Evolutionary conservation across 805 yeast species (phyloP).

Genomic region (Ogataea allantospora): DNA sequence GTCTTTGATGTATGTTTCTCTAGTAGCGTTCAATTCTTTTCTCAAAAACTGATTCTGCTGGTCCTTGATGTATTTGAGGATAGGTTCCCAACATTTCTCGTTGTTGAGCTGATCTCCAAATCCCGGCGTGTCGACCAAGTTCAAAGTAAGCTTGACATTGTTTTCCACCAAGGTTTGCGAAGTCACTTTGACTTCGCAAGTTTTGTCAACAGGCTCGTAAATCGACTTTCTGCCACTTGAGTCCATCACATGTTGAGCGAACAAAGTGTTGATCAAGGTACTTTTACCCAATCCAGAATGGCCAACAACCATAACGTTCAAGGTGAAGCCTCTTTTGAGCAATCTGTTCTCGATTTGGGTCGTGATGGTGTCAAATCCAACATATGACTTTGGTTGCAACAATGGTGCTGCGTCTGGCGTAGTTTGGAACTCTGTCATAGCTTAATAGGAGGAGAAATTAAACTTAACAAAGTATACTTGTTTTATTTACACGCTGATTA

Average conservation of each 20-base stretch:
- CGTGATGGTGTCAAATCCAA: constrained; percentile 96
- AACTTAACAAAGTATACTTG: constrained; percentile 1
- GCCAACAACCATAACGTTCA: constrained; percentile 92
- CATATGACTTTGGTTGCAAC: constrained; percentile 69
- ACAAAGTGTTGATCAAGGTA: constrained; percentile 86
- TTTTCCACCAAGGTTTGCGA: constrained; percentile 77
- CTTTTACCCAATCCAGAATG: constrained; percentile 93
- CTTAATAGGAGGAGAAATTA: not conserved
- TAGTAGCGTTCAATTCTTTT: constrained; percentile 90
- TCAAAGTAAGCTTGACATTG: constrained; percentile 80
- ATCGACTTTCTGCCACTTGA: constrained; percentile 69
- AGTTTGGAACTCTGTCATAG: constrained; percentile 15
- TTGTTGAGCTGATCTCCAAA: constrained; percentile 96
- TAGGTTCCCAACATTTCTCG: constrained; percentile 96
- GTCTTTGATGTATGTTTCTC: constrained; percentile 80
- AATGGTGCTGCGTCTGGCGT: constrained; percentile 10
- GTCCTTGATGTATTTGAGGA: constrained; percentile 90
- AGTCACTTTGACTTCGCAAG: constrained; percentile 77
- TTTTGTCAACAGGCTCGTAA: constrained; percentile 74
- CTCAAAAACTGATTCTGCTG: constrained; percentile 90
- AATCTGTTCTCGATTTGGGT: constrained; percentile 91
- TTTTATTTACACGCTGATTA: constrained; percentile 13
- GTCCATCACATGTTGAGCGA: constrained; percentile 74
- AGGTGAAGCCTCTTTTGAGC: constrained; percentile 89
- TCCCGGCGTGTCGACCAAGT: constrained; percentile 95